Evolutionary conservation across 768 basidiomycete genomes (phyloP).

Genomic region (Thelephora aurantiotincta): DNA sequence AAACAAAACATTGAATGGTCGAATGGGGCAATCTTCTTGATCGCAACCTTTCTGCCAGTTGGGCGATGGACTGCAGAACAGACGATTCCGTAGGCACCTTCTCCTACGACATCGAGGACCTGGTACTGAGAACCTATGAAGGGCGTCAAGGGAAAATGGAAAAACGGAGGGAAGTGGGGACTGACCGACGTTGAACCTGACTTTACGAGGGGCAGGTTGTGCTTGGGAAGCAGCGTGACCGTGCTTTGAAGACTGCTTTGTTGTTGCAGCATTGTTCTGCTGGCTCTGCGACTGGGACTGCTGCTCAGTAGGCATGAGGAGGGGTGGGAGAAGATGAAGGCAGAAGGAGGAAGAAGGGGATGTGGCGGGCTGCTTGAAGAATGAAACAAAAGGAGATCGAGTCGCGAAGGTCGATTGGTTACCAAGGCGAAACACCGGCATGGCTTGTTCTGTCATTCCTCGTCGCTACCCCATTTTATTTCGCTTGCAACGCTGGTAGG

Average conservation of each 20-base stretch:
- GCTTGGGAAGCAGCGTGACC: constrained; percentile 30
- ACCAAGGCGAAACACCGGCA: too few species aligned
- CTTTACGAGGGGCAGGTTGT: constrained; percentile 57
- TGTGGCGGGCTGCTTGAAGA: constrained; percentile 4
- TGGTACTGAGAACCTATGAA: constrained; percentile 35
- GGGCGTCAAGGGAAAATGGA: background rate
- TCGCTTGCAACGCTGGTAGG: too few species aligned
- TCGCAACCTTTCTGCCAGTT: constrained; percentile 77
- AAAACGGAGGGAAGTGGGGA: constrained; percentile 1
- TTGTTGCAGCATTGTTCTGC: constrained; percentile 9
- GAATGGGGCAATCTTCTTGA: constrained; percentile 92
- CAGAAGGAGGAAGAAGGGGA: constrained; percentile 1
- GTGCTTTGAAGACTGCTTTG: constrained; percentile 28
- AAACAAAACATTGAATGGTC: constrained; percentile 92
- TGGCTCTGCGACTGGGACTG: constrained; percentile 10
- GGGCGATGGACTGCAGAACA: constrained; percentile 73
- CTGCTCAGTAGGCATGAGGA: constrained; percentile 12
- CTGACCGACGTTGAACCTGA: constrained; percentile 76
- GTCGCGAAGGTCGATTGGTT: background rate
- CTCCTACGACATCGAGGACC: constrained; percentile 77
- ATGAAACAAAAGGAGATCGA: constrained; percentile 2
- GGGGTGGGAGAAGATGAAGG: background rate
- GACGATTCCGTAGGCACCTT: constrained; percentile 92
- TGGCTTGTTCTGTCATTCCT: too few species aligned
- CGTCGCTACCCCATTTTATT: too few species aligned